Percentiles rank a stretch among this genome's conserved stretches.
phyloP scores from a whole-genome alignment of 2,329 filamentous ascomycete species.

The Phoma sp. region DNA sequence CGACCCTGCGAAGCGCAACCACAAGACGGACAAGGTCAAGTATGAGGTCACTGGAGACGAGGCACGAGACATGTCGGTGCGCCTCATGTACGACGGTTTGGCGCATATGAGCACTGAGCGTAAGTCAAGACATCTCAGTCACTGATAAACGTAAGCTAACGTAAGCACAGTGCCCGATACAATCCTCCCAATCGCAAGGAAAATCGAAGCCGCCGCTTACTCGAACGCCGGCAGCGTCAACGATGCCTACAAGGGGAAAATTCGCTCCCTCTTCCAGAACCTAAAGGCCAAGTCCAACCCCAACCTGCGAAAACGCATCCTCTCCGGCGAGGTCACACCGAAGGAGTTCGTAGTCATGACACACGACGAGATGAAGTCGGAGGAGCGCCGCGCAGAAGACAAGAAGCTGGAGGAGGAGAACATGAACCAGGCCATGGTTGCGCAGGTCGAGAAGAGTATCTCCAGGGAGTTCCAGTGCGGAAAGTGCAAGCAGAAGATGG shows the following conservation, averaged over 20 bases:
- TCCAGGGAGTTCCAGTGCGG: constrained; percentile 87
- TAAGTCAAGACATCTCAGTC: constrained; percentile 33
- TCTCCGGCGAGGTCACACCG: constrained; percentile 75
- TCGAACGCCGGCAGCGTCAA: constrained; percentile 72
- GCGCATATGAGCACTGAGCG: constrained; percentile 70
- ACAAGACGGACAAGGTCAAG: constrained; percentile 81
- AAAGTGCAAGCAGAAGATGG: constrained; percentile 91
- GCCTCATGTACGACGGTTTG: constrained; percentile 92
- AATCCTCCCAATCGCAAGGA: constrained; percentile 71
- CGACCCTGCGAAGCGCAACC: constrained; percentile 78
- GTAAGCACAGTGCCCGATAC: constrained; percentile 61
- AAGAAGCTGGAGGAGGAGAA: constrained; percentile 84
- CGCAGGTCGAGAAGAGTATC: constrained; percentile 89
- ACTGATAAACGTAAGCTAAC: constrained; percentile 14
- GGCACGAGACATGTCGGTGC: constrained; percentile 83
- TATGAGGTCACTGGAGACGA: constrained; percentile 76
- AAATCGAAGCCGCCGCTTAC: constrained; percentile 80
- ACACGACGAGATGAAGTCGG: constrained; percentile 89
- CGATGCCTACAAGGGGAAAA: constrained; percentile 82
- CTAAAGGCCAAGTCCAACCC: constrained; percentile 91
- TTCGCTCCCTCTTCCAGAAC: constrained; percentile 92
- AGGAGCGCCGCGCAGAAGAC: constrained; percentile 79
- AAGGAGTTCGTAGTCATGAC: constrained; percentile 84
- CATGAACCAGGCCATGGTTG: constrained; percentile 96
- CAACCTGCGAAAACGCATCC: constrained; percentile 76